Conservation (phyloP, 345 rosid species). For the Brassica nigra region DNA sequence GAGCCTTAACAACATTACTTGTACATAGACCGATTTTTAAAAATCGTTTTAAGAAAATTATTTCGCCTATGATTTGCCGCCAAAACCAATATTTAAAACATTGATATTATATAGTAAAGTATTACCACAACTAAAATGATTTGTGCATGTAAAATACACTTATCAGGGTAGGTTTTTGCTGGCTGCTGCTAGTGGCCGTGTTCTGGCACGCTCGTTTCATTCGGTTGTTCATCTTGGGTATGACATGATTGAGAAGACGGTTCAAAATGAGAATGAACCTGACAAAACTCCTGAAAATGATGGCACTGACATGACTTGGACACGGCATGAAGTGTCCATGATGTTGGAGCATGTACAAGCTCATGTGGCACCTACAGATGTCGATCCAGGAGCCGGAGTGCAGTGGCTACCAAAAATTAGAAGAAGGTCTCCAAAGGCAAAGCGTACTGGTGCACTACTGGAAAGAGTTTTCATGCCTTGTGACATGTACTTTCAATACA, state of each 20-base stretch:
- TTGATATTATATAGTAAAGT: not conserved
- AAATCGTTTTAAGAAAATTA: too few species aligned
- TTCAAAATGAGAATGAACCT: slow-evolving; percentile 54
- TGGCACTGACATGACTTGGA: slow-evolving; percentile 92
- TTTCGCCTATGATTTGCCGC: not conserved
- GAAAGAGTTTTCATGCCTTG: slow-evolving; percentile 99
- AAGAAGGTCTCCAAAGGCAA: slow-evolving; percentile 81
- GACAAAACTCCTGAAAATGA: slow-evolving; percentile 57
- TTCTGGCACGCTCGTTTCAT: slow-evolving; percentile 87
- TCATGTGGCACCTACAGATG: slow-evolving; percentile 99
- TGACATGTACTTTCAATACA: slow-evolving; percentile 95
- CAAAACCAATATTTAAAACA: not conserved
- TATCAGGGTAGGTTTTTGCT: slow-evolving; percentile 96
- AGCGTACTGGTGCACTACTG: slow-evolving; percentile 96
- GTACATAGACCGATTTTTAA: too few species aligned
- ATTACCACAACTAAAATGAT: not conserved
- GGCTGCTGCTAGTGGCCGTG: slow-evolving; percentile 96
- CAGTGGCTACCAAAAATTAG: slow-evolving; percentile 95
- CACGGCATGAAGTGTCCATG: slow-evolving; percentile 79
- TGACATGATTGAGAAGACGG: slow-evolving; percentile 81
- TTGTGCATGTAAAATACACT: not conserved
- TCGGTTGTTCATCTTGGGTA: slow-evolving; percentile 80
- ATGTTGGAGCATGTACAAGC: slow-evolving; percentile 99
- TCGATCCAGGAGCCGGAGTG: slow-evolving; percentile 97
- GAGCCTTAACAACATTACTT: not conserved